A percentile compares a stretch with the other conserved stretches of the same genome.
Conservation (phyloP, 192 early-diverging fungal genomes). For the Diversispora epigaea region DNA sequence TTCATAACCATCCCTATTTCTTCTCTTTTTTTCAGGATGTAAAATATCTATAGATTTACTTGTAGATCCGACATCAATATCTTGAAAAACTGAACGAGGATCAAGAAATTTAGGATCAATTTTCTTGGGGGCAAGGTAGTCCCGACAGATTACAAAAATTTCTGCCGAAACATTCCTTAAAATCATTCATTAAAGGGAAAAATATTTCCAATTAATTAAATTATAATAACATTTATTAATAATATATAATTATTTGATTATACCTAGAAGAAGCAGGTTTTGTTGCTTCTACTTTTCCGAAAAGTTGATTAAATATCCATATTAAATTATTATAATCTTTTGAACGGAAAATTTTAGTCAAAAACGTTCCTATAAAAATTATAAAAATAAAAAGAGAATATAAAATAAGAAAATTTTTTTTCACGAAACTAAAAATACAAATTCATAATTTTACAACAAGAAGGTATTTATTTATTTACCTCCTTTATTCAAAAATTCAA, state of each 20-base stretch:
- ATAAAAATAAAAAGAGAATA: not conserved
- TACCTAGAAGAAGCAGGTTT: constrained; percentile 88
- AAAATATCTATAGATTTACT: constrained; percentile 72
- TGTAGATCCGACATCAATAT: constrained; percentile 67
- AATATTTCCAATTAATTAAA: not conserved
- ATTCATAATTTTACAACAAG: not conserved
- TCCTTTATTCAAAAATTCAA: constrained; percentile 87
- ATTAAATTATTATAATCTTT: constrained; percentile 99
- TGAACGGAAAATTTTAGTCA: constrained; percentile 98
- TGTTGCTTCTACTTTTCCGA: constrained; percentile 95
- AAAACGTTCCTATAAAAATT: constrained; percentile 62
- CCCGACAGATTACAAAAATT: constrained; percentile 97
- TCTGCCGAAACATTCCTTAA: constrained; percentile 94
- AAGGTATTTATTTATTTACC: constrained; percentile 49
- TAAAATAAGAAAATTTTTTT: not conserved
- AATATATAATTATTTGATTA: not conserved
- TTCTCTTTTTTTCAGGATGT: constrained; percentile 87
- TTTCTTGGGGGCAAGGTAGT: constrained; percentile 90
- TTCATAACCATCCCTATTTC: constrained; percentile 95
- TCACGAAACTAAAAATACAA: not conserved
- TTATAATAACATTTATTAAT: not conserved
- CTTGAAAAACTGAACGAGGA: constrained; percentile 91
- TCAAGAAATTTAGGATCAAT: constrained; percentile 94
- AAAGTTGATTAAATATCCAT: constrained; percentile 98
- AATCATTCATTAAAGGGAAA: not conserved